These are phyloP conservation scores for Botrytis fabae DNA, from an alignment of 2,329 filamentous ascomycete genomes.

Conservation along the genomic window DNA sequence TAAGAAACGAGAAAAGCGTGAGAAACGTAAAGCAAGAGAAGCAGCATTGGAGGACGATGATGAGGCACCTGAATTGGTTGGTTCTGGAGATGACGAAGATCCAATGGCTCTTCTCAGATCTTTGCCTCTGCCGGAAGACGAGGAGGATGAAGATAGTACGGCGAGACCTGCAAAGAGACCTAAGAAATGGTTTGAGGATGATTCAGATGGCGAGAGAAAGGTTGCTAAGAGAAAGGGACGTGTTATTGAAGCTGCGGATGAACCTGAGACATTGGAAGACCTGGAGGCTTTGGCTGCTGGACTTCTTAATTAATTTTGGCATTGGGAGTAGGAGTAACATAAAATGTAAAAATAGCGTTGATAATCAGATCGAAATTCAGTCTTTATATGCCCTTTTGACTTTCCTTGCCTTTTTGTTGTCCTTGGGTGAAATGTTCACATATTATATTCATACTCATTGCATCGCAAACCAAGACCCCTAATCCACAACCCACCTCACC, in stretches of 20 bases:
- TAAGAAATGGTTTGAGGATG: slow-evolving; percentile 79
- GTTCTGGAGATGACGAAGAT: slow-evolving; percentile 50
- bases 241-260: slow-evolving; percentile 62
- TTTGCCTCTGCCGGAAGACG: slow-evolving; percentile 50
- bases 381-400: slow-evolving; percentile 9
- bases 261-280: slow-evolving; percentile 78
- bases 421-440: not conserved
- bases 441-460: not conserved
- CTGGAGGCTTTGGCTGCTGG: slow-evolving; percentile 75
- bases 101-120: slow-evolving; percentile 59
- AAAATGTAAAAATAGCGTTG: slow-evolving; percentile 11
- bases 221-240: slow-evolving; percentile 51
- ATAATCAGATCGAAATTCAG: slow-evolving; percentile 11
- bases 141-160: slow-evolving; percentile 58
- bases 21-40: slow-evolving; percentile 62
- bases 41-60: slow-evolving; percentile 49
- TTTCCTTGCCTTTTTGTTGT: not conserved
- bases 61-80: slow-evolving; percentile 36
- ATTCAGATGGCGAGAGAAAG: slow-evolving; percentile 51
- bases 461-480: not conserved
- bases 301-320: slow-evolving; percentile 53
- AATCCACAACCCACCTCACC: not conserved
- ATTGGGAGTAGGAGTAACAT: not conserved
- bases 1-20: slow-evolving; percentile 74
- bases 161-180: slow-evolving; percentile 59